Conservation (phyloP, 768 basidiomycete species). For the Pleurotus giganteus region DNA sequence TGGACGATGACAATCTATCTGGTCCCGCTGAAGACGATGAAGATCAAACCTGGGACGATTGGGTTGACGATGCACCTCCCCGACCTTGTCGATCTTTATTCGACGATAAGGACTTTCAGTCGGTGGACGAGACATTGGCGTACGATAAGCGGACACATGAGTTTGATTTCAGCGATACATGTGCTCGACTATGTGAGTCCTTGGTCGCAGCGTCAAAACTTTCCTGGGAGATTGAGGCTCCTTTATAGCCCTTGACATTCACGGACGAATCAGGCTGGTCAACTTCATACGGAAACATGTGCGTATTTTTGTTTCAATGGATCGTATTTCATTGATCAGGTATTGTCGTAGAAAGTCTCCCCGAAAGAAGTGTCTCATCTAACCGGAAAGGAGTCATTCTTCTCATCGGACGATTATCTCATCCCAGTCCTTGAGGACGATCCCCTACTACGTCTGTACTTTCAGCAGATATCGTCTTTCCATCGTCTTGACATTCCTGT, state of each 20-base stretch:
- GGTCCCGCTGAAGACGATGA: slow-evolving; percentile 35
- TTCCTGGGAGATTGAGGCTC: neutral
- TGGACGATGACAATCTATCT: slow-evolving; percentile 24
- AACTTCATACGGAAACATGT: slow-evolving; percentile 86
- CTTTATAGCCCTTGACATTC: slow-evolving; percentile 76
- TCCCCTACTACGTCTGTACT: slow-evolving; percentile 76
- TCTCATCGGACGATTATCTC: slow-evolving; percentile 77
- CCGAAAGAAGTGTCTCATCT: slow-evolving; percentile 43
- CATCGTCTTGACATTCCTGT: neutral
- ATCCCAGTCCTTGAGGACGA: slow-evolving; percentile 84
- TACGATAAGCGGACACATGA: slow-evolving; percentile 61
- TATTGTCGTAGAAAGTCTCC: slow-evolving; percentile 47
- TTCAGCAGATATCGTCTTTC: neutral
- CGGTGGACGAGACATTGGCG: slow-evolving; percentile 54
- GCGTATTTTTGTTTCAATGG: slow-evolving; percentile 11
- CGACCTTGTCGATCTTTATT: slow-evolving; percentile 72
- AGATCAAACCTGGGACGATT: slow-evolving; percentile 77
- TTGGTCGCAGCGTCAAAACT: neutral
- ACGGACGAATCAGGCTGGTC: slow-evolving; percentile 77
- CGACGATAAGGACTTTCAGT: slow-evolving; percentile 59
- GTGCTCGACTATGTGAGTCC: slow-evolving; percentile 53
- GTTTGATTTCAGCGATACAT: slow-evolving; percentile 58
- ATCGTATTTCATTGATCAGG: slow-evolving; percentile 4
- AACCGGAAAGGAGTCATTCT: slow-evolving; percentile 58
- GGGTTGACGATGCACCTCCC: slow-evolving; percentile 61